phyloP scores from a whole-genome alignment of 352 stramenopile species.

The Phytophthora pinifolia region DNA sequence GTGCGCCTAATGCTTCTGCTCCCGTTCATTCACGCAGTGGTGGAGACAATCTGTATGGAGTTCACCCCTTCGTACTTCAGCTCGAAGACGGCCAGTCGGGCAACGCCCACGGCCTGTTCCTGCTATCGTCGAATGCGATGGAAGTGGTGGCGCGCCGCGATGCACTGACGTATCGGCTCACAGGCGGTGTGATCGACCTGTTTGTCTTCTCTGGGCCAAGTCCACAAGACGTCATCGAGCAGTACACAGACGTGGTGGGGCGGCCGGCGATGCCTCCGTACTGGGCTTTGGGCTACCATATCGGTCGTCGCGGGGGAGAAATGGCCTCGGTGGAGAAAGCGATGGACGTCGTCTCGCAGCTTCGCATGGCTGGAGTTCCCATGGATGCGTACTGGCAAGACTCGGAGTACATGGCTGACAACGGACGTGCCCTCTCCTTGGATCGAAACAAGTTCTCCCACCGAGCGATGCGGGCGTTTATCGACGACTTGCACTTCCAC shows the following conservation, averaged over 20 bases:
- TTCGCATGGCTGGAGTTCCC: slow-evolving; percentile 49
- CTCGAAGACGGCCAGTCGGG: slow-evolving; percentile 50
- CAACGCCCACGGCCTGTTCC: slow-evolving; percentile 69
- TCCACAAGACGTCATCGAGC: slow-evolving; percentile 49
- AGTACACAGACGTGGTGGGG: slow-evolving; percentile 81
- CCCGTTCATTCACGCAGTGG: slow-evolving; percentile 31
- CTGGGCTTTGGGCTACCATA: slow-evolving; percentile 86
- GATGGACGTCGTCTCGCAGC: slow-evolving; percentile 32
- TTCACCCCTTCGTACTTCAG: slow-evolving; percentile 79
- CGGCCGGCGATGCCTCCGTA: slow-evolving; percentile 78
- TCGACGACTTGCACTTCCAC: slow-evolving; percentile 83
- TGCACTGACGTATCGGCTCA: slow-evolving; percentile 76
- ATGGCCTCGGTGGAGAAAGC: slow-evolving; percentile 23
- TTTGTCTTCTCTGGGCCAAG: slow-evolving; percentile 74
- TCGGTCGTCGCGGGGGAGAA: slow-evolving; percentile 43
- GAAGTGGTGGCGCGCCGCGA: slow-evolving; percentile 68
- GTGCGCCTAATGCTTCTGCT: slow-evolving; percentile 24
- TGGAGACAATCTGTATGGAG: slow-evolving; percentile 76
- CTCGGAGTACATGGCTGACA: slow-evolving; percentile 47
- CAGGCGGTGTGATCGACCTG: slow-evolving; percentile 81
- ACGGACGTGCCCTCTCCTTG: slow-evolving; percentile 52
- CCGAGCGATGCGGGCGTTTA: slow-evolving; percentile 44
- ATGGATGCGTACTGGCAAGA: slow-evolving; percentile 85
- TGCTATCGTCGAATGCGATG: slow-evolving; percentile 87
- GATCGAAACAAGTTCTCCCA: slow-evolving; percentile 55